Conservation (phyloP, 202 grass and related monocot species). For the Hordeum pubiflorum region DNA sequence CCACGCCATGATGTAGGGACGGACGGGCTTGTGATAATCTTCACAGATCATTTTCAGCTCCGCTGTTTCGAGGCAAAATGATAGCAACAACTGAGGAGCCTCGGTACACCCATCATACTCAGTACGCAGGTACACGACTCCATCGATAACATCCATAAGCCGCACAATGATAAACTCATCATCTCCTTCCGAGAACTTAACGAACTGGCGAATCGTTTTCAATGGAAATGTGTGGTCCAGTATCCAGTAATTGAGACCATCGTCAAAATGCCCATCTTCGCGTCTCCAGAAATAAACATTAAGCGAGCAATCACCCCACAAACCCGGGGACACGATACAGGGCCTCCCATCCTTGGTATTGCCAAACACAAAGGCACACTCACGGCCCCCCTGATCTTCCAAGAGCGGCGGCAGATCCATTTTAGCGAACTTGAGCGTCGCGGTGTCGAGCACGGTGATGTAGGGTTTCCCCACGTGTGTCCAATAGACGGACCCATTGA, state of each 20-base stretch:
- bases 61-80: not conserved
- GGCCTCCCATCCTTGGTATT: not conserved
- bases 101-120: not conserved
- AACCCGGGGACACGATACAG: not conserved
- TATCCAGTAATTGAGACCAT: not conserved
- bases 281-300: not conserved
- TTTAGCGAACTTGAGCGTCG: not conserved
- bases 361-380: not conserved
- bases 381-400: not conserved
- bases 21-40: not conserved
- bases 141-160: not conserved
- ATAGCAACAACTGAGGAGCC: not conserved
- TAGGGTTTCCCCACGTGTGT: not conserved
- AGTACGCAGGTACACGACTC: not conserved
- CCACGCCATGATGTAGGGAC: not conserved
- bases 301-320: not conserved
- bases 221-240: not conserved
- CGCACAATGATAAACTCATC: not conserved
- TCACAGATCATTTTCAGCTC: not conserved
- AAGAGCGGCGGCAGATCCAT: not conserved
- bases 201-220: not conserved
- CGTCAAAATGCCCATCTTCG: not conserved
- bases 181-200: not conserved
- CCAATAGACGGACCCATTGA: not conserved
- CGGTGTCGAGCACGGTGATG: not conserved